phyloP scores from a whole-genome alignment of 2,329 filamentous ascomycete genomes.

The Fusarium circinatum region DNA sequence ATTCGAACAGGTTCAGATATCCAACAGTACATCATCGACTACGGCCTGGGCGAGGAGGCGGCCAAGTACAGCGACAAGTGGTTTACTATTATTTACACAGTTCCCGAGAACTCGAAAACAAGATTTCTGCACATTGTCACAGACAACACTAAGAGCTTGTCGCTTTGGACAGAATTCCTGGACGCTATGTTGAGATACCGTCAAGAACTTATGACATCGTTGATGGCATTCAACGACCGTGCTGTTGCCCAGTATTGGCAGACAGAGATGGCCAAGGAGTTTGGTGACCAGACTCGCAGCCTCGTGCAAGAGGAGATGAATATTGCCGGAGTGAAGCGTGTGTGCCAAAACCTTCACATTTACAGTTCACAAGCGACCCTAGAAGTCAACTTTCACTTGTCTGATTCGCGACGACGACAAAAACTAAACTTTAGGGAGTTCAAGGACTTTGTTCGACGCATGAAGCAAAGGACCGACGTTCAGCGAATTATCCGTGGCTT shows the following conservation, averaged over 20 bases:
- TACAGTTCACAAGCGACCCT: conserved; percentile 83
- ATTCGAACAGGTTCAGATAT: conserved; percentile 86
- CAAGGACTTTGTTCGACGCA: conserved; percentile 80
- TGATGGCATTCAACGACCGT: conserved; percentile 86
- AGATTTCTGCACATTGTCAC: conserved; percentile 92
- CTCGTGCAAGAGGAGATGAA: conserved; percentile 77
- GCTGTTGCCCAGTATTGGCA: conserved; percentile 88
- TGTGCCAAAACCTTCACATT: conserved; percentile 92
- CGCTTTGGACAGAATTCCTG: conserved; percentile 85
- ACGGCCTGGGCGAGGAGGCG: conserved; percentile 69
- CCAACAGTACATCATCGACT: conserved; percentile 88
- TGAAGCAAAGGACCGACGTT: conserved; percentile 88
- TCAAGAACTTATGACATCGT: conserved; percentile 87
- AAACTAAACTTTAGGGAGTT: conserved; percentile 84
- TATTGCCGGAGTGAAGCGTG: conserved; percentile 79
- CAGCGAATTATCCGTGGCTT: conserved; percentile 75
- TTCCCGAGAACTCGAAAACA: conserved; percentile 80
- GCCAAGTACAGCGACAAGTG: conserved; percentile 69
- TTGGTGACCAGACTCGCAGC: conserved; percentile 60
- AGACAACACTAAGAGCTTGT: conserved; percentile 75
- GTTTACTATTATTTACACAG: conserved; percentile 90
- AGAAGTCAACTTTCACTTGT: conserved; percentile 76
- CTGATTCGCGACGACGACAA: conserved; percentile 72
- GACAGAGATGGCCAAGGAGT: conserved; percentile 79
- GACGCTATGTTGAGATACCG: conserved; percentile 86